Evolutionary conservation across 192 early-diverging fungal genomes (phyloP), one percentile per base, ranked within the genome.

Genomic region (Backusella tarrabulga): DNA sequence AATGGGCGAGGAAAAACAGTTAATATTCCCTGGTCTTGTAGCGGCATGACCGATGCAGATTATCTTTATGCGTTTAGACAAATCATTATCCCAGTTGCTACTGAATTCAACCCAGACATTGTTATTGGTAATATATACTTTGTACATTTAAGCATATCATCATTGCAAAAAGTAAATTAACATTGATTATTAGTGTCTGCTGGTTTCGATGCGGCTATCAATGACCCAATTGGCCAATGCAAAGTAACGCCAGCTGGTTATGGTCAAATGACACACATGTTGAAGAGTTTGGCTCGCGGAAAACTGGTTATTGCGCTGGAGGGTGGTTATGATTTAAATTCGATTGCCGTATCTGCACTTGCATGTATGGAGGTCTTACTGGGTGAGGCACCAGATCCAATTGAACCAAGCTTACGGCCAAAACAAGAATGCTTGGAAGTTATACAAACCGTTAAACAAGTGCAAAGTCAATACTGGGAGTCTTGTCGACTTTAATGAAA

Each of bases 181-280:
- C 23, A 9, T 40, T 12, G 38, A 71, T 35, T 29, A 41, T 19
- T 79, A 85, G 95, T 98, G 1, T 93, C 94, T 1, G 90, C 94
- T 9, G 97, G 97, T 12, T 98, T 97, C 78, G 97, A 98, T 82
- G 96, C 95, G 1, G 95, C 95, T 4, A 67, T 68, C 60, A 92
- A 91, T 44, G 97, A 98, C 76, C 90, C 89, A 15, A 89, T 97
- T 34, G 97, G 97, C 26, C 86, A 89, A 66, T 97, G 95, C 75
- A 71, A 89, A 6, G 92, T 98, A 11, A 87, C 93, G 7, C 96
- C 96, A 0, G 85, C 80, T 3, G 91, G 93, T 26, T 98, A 93
- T 81, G 95, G 93, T 2, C 89, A 93, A 41, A 94, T 98, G 94
- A 97, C 96, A 7, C 86, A 92, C 40, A 86, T 95, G 90, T 83